Conservation (phyloP, 2,329 filamentous ascomycete genomes). For the Claviceps humidiphila region DNA sequence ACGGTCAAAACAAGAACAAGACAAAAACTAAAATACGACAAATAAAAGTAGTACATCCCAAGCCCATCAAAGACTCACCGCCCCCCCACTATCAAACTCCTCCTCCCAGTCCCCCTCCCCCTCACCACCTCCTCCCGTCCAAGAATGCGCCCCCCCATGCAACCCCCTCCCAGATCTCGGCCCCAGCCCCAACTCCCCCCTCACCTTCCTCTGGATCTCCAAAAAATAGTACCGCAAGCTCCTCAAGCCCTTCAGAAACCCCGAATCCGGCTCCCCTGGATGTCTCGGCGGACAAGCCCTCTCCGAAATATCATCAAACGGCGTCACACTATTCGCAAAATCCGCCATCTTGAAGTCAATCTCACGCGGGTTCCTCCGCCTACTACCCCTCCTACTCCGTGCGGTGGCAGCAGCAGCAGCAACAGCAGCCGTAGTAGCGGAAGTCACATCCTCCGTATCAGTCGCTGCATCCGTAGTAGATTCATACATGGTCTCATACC, state of each 20-base stretch:
- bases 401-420: too few relatives aligned
- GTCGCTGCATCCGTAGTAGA: constrained; percentile 46
- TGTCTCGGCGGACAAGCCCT: constrained; percentile 68
- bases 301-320: constrained; percentile 55
- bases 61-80: too few relatives aligned
- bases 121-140: too few relatives aligned
- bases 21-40: too few relatives aligned
- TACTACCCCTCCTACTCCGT: too few relatives aligned
- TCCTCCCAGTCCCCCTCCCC: too few relatives aligned
- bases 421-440: too few relatives aligned
- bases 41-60: too few relatives aligned
- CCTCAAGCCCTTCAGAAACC: constrained; percentile 75
- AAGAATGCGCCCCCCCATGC: too few relatives aligned
- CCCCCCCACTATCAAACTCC: too few relatives aligned
- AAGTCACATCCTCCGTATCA: constrained; percentile 39
- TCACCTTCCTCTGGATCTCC: constrained; percentile 68
- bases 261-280: constrained; percentile 68
- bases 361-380: constrained; percentile 38
- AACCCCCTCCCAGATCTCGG: too few relatives aligned
- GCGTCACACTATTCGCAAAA: constrained; percentile 94
- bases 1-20: too few relatives aligned
- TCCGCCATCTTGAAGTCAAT: constrained; percentile 97
- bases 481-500: constrained; percentile 39
- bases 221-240: constrained; percentile 75
- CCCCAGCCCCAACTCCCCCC: background rate